Evolutionary conservation across 1,284 basidiomycete species (phyloP), one percentile per base, ranked within the genome.

Genomic region (Ustilago cynodontis): DNA sequence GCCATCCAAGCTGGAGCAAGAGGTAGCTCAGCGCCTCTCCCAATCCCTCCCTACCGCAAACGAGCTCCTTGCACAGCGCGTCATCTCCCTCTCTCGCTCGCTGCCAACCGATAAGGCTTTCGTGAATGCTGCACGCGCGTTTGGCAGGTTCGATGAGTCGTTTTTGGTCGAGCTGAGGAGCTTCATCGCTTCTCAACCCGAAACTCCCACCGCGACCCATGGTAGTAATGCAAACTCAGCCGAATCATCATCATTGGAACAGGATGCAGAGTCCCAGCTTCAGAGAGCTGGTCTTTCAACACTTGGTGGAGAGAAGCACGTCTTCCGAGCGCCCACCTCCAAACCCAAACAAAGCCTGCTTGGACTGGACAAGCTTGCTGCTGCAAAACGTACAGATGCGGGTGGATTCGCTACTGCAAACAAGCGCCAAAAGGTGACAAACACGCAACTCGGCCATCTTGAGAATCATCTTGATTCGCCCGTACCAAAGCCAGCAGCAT

Each of bases 131-230:
- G 91, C 93, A 54, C 90, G 89, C 65, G 88, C 91, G 31, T 96
- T 96, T 87, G 94, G 93, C 85, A 93, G 93, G 87, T 95, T 95
- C 84, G 89, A 92, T 81, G 90, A 89, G 69, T 88, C 89, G 18
- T 89, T 90, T 64, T 87, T 92, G 24, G 82, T 89, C 31, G 89
- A 91, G 28, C 86, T 92, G 18, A 80, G 78, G 31, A 51, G 53
- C 43, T 66, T 57, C 47, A 63, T 80, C 26, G 52, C 64, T 37
- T 77, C 65, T 28, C 77, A 68, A 28, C 77, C 51, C 1, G 62
- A 59, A 1, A 57, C n/a, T 41, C n/a, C 31, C n/a, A n/a, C n/a
- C n/a, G n/a, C n/a, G 14, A 56, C 28, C 5, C 63, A n/a, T 47
- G 37, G 22, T 22, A 53, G n/a, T 33, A 64, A 71, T 31, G 24